Evolutionary conservation across 2,329 filamentous ascomycete species (phyloP).

Genomic region (Exophiala sideris): DNA sequence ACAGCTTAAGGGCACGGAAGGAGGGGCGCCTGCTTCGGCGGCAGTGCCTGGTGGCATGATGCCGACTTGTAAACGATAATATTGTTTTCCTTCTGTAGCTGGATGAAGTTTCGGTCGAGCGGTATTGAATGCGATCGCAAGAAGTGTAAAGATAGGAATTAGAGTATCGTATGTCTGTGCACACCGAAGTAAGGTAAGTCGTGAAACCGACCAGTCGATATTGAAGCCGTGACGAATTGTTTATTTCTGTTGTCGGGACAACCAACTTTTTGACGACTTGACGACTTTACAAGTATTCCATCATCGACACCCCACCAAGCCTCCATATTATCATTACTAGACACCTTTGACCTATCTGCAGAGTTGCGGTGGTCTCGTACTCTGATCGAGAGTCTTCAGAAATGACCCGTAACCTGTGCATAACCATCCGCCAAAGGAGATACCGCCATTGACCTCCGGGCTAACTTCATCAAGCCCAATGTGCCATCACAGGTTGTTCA

Average conservation of each 20-base stretch:
- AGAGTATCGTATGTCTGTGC: neutral
- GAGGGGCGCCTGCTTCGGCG: conserved; percentile 22
- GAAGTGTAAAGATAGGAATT: neutral
- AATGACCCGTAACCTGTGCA: no score
- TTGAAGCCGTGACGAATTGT: neutral
- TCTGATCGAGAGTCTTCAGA: no score
- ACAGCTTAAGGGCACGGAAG: conserved; percentile 27
- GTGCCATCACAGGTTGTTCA: no score
- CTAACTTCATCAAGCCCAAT: no score
- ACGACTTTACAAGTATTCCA: no score
- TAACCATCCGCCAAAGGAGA: no score
- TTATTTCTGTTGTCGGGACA: neutral
- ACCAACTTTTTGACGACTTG: neutral
- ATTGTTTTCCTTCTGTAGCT: neutral
- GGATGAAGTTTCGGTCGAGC: neutral
- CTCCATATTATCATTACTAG: no score
- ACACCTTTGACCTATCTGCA: no score
- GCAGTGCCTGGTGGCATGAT: conserved; percentile 20
- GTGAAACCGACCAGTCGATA: neutral
- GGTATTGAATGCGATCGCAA: neutral
- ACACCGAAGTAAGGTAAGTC: neutral
- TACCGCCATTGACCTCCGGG: no score
- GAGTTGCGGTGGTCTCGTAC: no score
- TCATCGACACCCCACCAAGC: no score
- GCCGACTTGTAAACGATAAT: neutral